Evolutionary conservation across 148 eudicot genomes (phyloP).

Genomic region (Fallopia convolvulus): DNA sequence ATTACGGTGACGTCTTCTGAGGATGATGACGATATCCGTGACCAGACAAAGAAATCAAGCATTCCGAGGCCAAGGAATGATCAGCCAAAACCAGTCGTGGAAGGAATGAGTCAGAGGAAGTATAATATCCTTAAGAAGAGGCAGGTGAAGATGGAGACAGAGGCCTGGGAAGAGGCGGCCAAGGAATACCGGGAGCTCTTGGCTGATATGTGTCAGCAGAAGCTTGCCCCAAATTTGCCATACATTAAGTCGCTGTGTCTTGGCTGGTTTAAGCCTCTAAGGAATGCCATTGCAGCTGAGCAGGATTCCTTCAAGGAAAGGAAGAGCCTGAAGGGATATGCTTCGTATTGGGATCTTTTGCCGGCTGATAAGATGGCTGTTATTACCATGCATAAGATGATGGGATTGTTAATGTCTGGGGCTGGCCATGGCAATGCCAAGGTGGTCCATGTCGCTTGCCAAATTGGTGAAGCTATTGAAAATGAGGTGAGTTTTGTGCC

Average conservation of each 20-base stretch:
- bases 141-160: conserved; percentile 75
- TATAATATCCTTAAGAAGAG: conserved; percentile 44
- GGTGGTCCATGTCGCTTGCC: conserved; percentile 69
- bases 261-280: conserved; percentile 95
- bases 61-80: conserved; percentile 16
- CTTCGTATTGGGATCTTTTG: conserved; percentile 46
- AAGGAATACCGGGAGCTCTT: conserved; percentile 81
- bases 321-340: conserved; percentile 6
- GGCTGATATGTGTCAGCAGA: conserved; percentile 83
- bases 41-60: conserved; percentile 15
- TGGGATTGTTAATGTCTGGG: conserved; percentile 80
- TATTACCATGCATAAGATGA: conserved; percentile 89
- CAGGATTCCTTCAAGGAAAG: too few species aligned
- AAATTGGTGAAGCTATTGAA: conserved; percentile 89
- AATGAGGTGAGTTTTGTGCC: conserved; percentile 47
- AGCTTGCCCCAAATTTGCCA: conserved; percentile 92
- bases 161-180: conserved; percentile 89
- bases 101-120: conserved; percentile 50
- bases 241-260: conserved; percentile 87
- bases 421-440: conserved; percentile 55
- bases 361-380: conserved; percentile 96
- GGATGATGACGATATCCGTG: conserved; percentile 78
- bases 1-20: conserved; percentile 43
- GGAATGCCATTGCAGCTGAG: conserved; percentile 51
- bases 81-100: conserved; percentile 13